phyloP scores from a whole-genome alignment of 345 rosid species.

The Turritis glabra region DNA sequence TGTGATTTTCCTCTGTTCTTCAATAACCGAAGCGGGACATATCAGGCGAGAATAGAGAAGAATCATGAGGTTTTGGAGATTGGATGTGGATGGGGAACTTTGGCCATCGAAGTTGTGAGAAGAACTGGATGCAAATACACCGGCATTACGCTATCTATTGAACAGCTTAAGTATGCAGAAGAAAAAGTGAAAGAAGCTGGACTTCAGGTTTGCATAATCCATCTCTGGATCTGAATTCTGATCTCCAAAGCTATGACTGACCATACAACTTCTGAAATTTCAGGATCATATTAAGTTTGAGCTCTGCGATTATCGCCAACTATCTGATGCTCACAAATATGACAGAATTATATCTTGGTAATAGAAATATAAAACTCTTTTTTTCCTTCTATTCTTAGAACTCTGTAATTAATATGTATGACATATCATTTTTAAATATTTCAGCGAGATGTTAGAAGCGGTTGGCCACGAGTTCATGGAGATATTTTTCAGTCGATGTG shows the following conservation, averaged over 20 bases:
- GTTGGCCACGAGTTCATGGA: slow-evolving; percentile 97
- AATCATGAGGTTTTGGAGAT: slow-evolving; percentile 77
- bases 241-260: background rate
- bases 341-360: slow-evolving; percentile 91
- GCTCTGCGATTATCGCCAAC: slow-evolving; percentile 79
- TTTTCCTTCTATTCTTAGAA: background rate
- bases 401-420: background rate
- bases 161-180: slow-evolving; percentile 75
- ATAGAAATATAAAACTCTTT: background rate
- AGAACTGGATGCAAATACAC: slow-evolving; percentile 89
- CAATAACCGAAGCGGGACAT: background rate
- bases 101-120: slow-evolving; percentile 83
- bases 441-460: slow-evolving; percentile 91
- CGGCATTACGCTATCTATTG: slow-evolving; percentile 74
- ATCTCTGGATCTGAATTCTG: background rate
- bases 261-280: background rate
- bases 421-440: background rate
- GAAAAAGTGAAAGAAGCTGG: slow-evolving; percentile 79
- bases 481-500: slow-evolving; percentile 69
- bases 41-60: slow-evolving; percentile 62
- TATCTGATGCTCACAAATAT: slow-evolving; percentile 55
- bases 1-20: background rate
- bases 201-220: slow-evolving; percentile 58
- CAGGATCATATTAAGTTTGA: slow-evolving; percentile 67
- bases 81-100: slow-evolving; percentile 94